These are phyloP conservation scores for Phyllosticta ampelicida DNA, from an alignment of 2,329 filamentous ascomycete species.

Conservation along the genomic window DNA sequence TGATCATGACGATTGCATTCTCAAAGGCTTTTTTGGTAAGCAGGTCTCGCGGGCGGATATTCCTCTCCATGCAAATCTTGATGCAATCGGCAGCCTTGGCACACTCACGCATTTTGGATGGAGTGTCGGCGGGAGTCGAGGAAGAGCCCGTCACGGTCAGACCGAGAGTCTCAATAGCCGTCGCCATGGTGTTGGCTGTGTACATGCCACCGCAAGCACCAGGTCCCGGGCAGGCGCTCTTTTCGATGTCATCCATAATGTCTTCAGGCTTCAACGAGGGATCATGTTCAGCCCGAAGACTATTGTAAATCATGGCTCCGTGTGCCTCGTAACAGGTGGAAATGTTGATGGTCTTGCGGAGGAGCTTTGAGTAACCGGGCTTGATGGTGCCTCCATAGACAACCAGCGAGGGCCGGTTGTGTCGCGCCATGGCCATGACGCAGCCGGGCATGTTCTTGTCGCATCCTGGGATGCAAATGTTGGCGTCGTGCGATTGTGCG, in stretches of 20 bases:
- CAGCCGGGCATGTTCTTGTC: constrained; percentile 98
- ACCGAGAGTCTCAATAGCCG: constrained; percentile 81
- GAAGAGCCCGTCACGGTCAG: constrained; percentile 73
- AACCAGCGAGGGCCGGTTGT: constrained; percentile 90
- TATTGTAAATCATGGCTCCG: constrained; percentile 71
- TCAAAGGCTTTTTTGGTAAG: constrained; percentile 73
- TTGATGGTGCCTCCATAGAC: constrained; percentile 88
- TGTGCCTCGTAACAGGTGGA: constrained; percentile 80
- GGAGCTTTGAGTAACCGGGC: constrained; percentile 68
- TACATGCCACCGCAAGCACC: constrained; percentile 90
- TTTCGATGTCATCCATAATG: constrained; percentile 74
- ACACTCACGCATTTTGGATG: constrained; percentile 79
- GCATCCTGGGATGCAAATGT: constrained; percentile 85
- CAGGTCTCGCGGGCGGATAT: constrained; percentile 71
- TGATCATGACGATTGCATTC: constrained; percentile 81
- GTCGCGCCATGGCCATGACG: constrained; percentile 79
- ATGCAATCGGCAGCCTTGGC: constrained; percentile 71
- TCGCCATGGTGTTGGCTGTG: constrained; percentile 90
- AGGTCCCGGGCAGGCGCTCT: constrained; percentile 63
- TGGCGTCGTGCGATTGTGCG: constrained; percentile 85
- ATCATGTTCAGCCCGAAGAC: constrained; percentile 58
- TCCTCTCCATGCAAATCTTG: constrained; percentile 64
- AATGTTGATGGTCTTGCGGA: constrained; percentile 76
- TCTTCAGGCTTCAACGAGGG: constrained; percentile 60
- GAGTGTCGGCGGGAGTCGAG: constrained; percentile 68